These are phyloP conservation scores for Aleurites moluccanus DNA, from an alignment of 441 rosid genomes.

Conservation along the genomic window DNA sequence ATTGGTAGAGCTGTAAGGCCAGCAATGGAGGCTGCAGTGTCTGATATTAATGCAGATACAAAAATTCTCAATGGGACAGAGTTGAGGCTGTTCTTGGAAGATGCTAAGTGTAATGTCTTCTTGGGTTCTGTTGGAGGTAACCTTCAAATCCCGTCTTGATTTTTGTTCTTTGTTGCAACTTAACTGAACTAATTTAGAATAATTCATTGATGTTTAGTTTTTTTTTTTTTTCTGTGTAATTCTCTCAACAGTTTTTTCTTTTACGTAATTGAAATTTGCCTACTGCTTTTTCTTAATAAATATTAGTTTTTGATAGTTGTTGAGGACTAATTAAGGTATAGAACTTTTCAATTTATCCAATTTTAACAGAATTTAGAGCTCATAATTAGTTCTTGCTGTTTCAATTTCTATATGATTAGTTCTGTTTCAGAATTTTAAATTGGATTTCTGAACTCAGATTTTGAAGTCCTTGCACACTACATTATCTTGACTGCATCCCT, in stretches of 20 bases:
- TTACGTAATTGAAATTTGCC: not conserved
- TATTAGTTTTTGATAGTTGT: no score
- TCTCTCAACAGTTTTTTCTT: not conserved
- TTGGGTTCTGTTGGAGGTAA: conserved; percentile 69
- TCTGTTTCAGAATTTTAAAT: not conserved
- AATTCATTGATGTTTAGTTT: not conserved
- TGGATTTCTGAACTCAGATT: not conserved
- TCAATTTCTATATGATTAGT: no score
- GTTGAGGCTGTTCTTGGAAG: conserved; percentile 44
- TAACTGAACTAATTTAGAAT: not conserved
- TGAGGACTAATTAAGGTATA: not conserved
- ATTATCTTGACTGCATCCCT: conserved; percentile 10
- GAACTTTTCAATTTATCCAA: conserved; percentile 1
- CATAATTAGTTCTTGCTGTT: no score
- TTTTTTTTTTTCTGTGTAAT: conserved; percentile 9
- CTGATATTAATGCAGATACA: conserved; percentile 60
- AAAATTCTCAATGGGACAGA: conserved; percentile 54
- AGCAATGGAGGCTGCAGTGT: conserved; percentile 65
- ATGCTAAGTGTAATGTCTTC: conserved; percentile 65
- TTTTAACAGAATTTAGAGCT: no score
- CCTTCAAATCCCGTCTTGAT: not conserved
- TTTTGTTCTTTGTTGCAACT: not conserved
- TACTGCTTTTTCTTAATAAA: not conserved
- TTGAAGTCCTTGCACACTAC: conserved; percentile 1
- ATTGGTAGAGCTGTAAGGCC: conserved; percentile 79